Evolutionary conservation across 192 early-diverging fungal species (phyloP), one percentile per base, ranked within the genome.

Genomic region (Bifiguratus adelaidae): DNA sequence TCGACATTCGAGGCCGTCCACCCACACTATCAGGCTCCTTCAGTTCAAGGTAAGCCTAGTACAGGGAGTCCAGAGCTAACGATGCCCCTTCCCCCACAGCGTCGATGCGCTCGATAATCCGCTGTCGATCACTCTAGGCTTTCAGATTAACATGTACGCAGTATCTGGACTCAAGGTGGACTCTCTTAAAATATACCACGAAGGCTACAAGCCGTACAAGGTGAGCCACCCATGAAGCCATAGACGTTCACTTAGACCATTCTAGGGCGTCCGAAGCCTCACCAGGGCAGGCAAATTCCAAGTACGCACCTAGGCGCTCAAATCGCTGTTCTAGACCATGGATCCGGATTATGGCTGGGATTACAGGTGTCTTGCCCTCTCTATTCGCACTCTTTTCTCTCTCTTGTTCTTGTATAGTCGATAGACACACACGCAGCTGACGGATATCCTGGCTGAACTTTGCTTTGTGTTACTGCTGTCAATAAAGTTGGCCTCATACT

Each of bases 121-220:
- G 19, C 58, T 68, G 44, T 71, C 78, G 22, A 67, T 88, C n/a
- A 56, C 47, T 12, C 55, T 84, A 8, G 79, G 84, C 25, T 85
- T 84, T 42, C 57, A 76, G 44, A 79, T 88, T 29, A 81, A 70
- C 36, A 82, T 80, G 68, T 75, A 71, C 53, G 68, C 83, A 16
- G 54, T 76, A 12, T 80, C 85, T 6, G 87, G 87, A 24, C 56
- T 91, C 13, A 76, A 71, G 47, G 81, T 91, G 13, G 83, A 86
- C 50, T 63, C 59, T 23, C 59, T 91, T 33, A 72, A 78, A 41
- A 35, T 91, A 22, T 78, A 74, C 41, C 72, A 79, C 56, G 88
- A 91, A 59, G 50, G 50, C 4, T 91, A 88, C 56, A 85, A 81
- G 41, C 84, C 83, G 1, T 86, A 80, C 58, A 88, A 88, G 74